phyloP scores from a whole-genome alignment of 1,139 yeast genomes.

The Kodamaea sp. region DNA sequence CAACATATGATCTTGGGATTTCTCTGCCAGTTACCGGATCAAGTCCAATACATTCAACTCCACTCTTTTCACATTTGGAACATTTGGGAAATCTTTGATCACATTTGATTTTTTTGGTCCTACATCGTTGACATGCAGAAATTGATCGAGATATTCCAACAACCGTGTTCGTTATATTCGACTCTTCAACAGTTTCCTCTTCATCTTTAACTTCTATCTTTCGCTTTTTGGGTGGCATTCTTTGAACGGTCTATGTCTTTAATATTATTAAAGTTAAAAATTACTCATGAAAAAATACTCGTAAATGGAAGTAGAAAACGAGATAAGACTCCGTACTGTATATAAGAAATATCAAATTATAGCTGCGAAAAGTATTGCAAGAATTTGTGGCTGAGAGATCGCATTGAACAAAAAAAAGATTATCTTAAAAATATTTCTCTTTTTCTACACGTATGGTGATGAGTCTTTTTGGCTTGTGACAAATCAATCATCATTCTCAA shows the following conservation, averaged over 20 bases:
- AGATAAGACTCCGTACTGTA: too few relatives aligned
- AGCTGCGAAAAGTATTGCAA: too few relatives aligned
- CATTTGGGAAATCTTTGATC: conserved; percentile 83
- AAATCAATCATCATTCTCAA: too few relatives aligned
- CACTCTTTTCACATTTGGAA: conserved; percentile 62
- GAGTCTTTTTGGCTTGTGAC: too few relatives aligned
- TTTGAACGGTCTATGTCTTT: too few relatives aligned
- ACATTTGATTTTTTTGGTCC: conserved; percentile 75
- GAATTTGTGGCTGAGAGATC: too few relatives aligned
- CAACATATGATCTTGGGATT: conserved; percentile 76
- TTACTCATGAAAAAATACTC: too few relatives aligned
- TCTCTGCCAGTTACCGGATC: conserved; percentile 89
- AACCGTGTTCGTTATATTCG: not conserved
- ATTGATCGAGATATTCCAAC: conserved; percentile 49
- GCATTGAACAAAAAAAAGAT: too few relatives aligned
- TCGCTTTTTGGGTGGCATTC: conserved; percentile 7
- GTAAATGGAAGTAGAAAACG: too few relatives aligned
- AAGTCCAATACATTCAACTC: conserved; percentile 71
- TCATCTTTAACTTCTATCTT: conserved; percentile 1
- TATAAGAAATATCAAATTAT: too few relatives aligned
- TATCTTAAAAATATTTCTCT: too few relatives aligned
- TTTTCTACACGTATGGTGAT: too few relatives aligned
- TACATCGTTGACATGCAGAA: conserved; percentile 81
- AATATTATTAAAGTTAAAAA: not conserved
- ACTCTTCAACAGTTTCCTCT: not conserved